phyloP scores from a whole-genome alignment of 2,329 filamentous ascomycete species.

The Aplosporella prunicola region DNA sequence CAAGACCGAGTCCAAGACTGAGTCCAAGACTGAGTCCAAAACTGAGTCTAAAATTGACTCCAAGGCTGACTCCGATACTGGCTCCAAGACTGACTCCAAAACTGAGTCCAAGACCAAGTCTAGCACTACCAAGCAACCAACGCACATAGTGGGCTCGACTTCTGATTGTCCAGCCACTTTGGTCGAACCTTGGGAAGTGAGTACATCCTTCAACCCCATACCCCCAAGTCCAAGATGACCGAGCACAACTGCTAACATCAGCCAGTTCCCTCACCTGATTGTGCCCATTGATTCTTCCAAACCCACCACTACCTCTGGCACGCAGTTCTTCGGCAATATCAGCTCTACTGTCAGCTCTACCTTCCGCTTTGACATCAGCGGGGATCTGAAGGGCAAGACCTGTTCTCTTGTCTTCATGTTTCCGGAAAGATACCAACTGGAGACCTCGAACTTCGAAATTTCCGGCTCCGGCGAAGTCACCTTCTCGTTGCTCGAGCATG shows the following conservation, averaged over 20 bases:
- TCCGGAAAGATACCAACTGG: conserved; percentile 27
- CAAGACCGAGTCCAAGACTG: no score
- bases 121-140: no score
- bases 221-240: no score
- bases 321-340: conserved; percentile 31
- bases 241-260: neutral
- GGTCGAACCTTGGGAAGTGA: conserved; percentile 2
- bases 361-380: conserved; percentile 40
- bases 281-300: conserved; percentile 26
- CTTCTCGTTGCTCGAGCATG: conserved; percentile 19
- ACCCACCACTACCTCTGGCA: conserved; percentile 32
- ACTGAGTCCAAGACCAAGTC: no score
- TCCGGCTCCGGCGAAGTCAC: conserved; percentile 30
- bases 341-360: conserved; percentile 30
- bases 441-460: conserved; percentile 27
- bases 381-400: conserved; percentile 29
- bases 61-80: no score
- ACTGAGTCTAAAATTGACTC: no score
- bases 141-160: no score
- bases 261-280: conserved; percentile 28
- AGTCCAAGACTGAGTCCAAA: no score
- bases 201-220: neutral
- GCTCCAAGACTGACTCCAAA: no score
- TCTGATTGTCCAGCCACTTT: conserved; percentile 2
- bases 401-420: conserved; percentile 42